phyloP scores from a whole-genome alignment of 345 rosid genomes.

The Heritiera fomes region DNA sequence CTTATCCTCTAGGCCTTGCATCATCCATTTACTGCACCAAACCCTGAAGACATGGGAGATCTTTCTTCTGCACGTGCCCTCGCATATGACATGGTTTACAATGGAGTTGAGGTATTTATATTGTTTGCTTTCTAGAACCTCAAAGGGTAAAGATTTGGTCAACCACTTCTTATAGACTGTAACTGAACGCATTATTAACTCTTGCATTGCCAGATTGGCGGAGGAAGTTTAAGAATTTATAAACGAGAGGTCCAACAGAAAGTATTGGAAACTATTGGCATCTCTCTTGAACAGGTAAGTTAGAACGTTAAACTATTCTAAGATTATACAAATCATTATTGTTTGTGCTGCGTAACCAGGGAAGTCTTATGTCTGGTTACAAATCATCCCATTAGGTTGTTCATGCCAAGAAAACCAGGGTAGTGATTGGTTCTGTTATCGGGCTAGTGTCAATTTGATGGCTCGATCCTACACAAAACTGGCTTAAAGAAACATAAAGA shows the following conservation, averaged over 20 bases:
- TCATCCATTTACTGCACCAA: slow-evolving; percentile 97
- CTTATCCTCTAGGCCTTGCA: slow-evolving; percentile 70
- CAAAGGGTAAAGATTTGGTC: slow-evolving; percentile 8
- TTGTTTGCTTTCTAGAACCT: slow-evolving; percentile 8
- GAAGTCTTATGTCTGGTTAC: not conserved
- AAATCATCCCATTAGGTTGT: not conserved
- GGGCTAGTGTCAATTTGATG: not conserved
- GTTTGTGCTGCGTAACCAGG: not conserved
- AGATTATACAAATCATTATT: slow-evolving; percentile 9
- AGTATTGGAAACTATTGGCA: slow-evolving; percentile 82
- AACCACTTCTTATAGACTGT: not conserved
- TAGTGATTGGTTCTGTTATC: not conserved
- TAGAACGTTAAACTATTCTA: not conserved
- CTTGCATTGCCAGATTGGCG: slow-evolving; percentile 75
- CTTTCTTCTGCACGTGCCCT: slow-evolving; percentile 91
- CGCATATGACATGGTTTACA: slow-evolving; percentile 97
- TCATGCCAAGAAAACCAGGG: not conserved
- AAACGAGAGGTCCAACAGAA: slow-evolving; percentile 85
- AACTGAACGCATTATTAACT: not conserved
- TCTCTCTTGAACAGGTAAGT: slow-evolving; percentile 68
- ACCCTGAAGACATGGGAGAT: slow-evolving; percentile 82
- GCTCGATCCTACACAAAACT: not conserved
- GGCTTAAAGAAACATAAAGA: not conserved
- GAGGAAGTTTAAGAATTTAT: slow-evolving; percentile 96
- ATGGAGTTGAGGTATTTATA: slow-evolving; percentile 83